phyloP scores from a whole-genome alignment of 495 filamentous ascomycete genomes.

The Penicillium tannophilum region DNA sequence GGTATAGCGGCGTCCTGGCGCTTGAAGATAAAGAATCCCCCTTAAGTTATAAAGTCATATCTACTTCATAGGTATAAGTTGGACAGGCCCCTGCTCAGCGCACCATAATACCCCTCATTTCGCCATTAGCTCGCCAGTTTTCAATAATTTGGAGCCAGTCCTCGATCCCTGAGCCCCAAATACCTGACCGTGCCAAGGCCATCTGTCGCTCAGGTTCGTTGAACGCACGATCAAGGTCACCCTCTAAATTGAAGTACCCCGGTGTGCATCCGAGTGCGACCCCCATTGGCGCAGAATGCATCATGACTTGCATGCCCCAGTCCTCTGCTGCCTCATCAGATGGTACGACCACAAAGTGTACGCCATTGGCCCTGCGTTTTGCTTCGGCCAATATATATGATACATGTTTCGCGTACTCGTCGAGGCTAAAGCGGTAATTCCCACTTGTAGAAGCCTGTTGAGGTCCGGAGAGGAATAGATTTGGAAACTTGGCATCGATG shows the following conservation, averaged over 20 bases:
- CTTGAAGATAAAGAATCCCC: no score
- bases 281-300: neutral
- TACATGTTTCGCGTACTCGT: slow-evolving; percentile 39
- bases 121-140: neutral
- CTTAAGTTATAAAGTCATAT: no score
- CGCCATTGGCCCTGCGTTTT: slow-evolving; percentile 26
- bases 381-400: slow-evolving; percentile 42
- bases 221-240: slow-evolving; percentile 1
- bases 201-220: neutral
- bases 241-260: slow-evolving; percentile 7
- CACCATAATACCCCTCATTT: slow-evolving; percentile 1
- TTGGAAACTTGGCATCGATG: slow-evolving; percentile 49
- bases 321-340: slow-evolving; percentile 45
- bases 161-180: slow-evolving; percentile 8
- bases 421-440: slow-evolving; percentile 46
- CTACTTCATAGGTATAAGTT: no score
- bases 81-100: neutral
- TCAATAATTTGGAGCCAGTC: slow-evolving; percentile 1
- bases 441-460: slow-evolving; percentile 38
- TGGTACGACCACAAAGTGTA: slow-evolving; percentile 35
- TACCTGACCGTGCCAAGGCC: neutral
- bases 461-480: slow-evolving; percentile 50
- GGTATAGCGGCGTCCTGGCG: no score
- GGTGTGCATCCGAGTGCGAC: slow-evolving; percentile 3
- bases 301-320: slow-evolving; percentile 25